phyloP scores from a whole-genome alignment of 306 rosid species.

The Cyamopsis tetragonoloba region DNA sequence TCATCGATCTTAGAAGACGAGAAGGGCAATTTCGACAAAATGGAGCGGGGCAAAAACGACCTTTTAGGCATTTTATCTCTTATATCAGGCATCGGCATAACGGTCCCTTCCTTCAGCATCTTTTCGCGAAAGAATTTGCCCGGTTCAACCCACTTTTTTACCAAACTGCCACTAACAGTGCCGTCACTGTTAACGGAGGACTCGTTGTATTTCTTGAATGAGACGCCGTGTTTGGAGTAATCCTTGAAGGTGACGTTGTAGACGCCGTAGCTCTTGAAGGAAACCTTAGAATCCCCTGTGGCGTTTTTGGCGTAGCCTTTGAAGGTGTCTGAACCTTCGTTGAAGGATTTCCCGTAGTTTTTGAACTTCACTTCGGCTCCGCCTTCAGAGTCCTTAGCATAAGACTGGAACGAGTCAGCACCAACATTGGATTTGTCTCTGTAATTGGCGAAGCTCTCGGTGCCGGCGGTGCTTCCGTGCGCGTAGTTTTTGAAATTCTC shows the following conservation, averaged over 20 bases:
- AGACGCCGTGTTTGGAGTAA: background rate
- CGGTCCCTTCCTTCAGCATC: background rate
- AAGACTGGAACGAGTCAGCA: slow-evolving; percentile 54
- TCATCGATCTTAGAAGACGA: background rate
- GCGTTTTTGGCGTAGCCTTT: slow-evolving; percentile 61
- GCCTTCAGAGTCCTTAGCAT: slow-evolving; percentile 47
- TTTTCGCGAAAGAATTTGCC: background rate
- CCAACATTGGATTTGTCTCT: slow-evolving; percentile 69
- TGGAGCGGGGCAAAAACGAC: background rate
- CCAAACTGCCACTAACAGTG: background rate
- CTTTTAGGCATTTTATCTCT: background rate
- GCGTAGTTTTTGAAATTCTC: slow-evolving; percentile 61
- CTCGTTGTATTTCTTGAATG: background rate
- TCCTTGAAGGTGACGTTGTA: slow-evolving; percentile 25
- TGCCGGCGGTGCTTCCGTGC: slow-evolving; percentile 38
- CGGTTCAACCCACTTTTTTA: background rate
- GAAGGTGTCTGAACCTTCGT: slow-evolving; percentile 66
- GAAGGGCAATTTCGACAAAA: background rate
- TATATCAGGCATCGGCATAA: background rate
- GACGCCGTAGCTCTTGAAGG: slow-evolving; percentile 66
- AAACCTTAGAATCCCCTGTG: slow-evolving; percentile 26
- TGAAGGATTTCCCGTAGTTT: slow-evolving; percentile 61
- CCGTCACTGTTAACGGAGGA: no score
- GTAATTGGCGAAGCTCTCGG: slow-evolving; percentile 55
- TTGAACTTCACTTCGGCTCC: slow-evolving; percentile 48